phyloP scores from a whole-genome alignment of 2,329 filamentous ascomycete genomes.

The Venturiaceae sp. region DNA sequence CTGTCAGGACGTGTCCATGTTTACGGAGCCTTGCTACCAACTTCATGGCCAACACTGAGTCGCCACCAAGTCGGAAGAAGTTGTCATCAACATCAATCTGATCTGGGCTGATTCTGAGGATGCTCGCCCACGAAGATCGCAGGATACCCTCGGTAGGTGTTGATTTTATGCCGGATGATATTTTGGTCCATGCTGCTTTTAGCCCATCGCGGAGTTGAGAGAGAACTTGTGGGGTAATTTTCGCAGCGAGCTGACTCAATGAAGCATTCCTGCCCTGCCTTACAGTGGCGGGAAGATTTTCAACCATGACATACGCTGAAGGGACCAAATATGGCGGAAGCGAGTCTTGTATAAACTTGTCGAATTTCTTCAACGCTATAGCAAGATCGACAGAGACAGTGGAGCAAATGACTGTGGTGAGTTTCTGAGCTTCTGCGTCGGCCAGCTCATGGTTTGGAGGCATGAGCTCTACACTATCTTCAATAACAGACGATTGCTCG shows the following conservation, averaged over 20 bases:
- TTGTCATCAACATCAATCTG: conserved; percentile 28
- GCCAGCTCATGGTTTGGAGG: background rate
- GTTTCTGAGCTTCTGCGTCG: background rate
- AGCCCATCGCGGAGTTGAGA: background rate
- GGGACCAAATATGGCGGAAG: conserved; percentile 41
- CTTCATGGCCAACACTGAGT: conserved; percentile 36
- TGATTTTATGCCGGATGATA: background rate
- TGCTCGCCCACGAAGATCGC: conserved; percentile 15
- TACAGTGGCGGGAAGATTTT: conserved; percentile 21
- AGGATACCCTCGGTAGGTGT: conserved; percentile 14
- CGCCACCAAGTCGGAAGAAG: conserved; percentile 37
- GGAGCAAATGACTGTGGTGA: background rate
- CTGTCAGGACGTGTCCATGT: conserved; percentile 26
- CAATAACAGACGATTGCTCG: background rate
- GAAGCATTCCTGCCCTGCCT: background rate
- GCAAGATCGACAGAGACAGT: conserved; percentile 20
- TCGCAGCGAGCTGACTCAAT: background rate
- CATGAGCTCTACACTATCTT: background rate
- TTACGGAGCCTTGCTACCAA: conserved; percentile 29
- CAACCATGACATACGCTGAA: conserved; percentile 31
- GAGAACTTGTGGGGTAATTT: background rate
- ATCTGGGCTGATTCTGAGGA: conserved; percentile 18
- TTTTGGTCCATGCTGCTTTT: background rate
- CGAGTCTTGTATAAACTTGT: conserved; percentile 31
- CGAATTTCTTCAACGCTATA: conserved; percentile 27